A percentile compares a stretch with the other conserved stretches of the same genome.
phyloP scores from a whole-genome alignment of 768 basidiomycete species.

The Tylopilus felleus region DNA sequence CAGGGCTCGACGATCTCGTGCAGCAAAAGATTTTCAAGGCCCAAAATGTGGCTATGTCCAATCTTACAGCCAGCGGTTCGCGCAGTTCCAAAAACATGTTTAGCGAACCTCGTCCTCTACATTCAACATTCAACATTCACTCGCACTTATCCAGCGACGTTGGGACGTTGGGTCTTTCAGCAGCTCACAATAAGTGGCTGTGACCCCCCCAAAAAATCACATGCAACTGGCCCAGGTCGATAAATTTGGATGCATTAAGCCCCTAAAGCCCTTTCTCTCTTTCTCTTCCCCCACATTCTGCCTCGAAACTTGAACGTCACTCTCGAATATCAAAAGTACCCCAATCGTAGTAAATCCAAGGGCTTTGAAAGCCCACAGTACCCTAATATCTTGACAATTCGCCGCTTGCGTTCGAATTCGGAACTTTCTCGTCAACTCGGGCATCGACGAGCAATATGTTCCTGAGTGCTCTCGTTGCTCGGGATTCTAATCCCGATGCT shows the following conservation, averaged over 20 bases:
- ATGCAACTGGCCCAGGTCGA: not conserved
- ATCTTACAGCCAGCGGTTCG: too few species aligned
- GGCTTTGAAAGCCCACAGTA: not conserved
- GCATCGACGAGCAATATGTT: conserved; percentile 7
- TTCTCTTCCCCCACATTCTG: not conserved
- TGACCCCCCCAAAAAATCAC: not conserved
- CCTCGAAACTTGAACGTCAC: not conserved
- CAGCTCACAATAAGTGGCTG: not conserved
- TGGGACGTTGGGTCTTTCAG: too few species aligned
- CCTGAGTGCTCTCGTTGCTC: not conserved
- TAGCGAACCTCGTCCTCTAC: not conserved
- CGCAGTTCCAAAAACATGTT: too few species aligned
- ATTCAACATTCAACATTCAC: too few species aligned
- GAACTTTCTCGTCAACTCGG: not conserved
- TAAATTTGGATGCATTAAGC: not conserved
- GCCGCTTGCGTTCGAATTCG: not conserved
- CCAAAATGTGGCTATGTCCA: too few species aligned
- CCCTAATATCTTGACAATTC: not conserved
- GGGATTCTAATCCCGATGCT: not conserved
- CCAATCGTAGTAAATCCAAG: too few species aligned
- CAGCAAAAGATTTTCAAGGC: too few species aligned
- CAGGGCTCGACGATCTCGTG: too few species aligned
- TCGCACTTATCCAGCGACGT: too few species aligned
- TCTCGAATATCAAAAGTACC: not conserved
- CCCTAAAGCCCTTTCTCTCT: not conserved